phyloP scores from a whole-genome alignment of 1,139 yeast genomes.

The Pichia sp. region DNA sequence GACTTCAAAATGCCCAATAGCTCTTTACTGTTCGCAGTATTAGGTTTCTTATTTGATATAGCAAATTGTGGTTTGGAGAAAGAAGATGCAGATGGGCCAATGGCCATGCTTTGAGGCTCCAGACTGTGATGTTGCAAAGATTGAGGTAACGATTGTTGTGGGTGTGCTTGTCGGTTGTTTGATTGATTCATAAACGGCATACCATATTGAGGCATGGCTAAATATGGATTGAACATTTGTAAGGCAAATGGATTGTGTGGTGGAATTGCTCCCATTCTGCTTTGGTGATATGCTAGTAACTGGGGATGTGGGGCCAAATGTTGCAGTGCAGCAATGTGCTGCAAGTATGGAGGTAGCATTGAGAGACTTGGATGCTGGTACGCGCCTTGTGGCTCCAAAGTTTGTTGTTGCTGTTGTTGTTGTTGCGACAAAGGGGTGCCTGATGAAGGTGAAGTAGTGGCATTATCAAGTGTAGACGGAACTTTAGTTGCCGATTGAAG shows the following conservation, averaged over 20 bases:
- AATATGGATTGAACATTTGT: constrained; percentile 27
- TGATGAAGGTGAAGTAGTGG: not conserved
- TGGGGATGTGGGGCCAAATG: constrained; percentile 13
- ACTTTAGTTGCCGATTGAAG: constrained; percentile 39
- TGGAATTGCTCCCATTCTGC: constrained; percentile 14
- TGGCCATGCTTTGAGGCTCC: constrained; percentile 20
- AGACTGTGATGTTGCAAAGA: constrained; percentile 14
- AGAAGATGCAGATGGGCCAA: constrained; percentile 26
- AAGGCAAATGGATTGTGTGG: constrained; percentile 18
- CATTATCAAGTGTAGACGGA: not conserved
- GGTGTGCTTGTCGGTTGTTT: not conserved
- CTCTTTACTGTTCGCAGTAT: constrained; percentile 43
- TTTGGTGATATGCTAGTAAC: constrained; percentile 6
- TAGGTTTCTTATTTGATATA: constrained; percentile 29
- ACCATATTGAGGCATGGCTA: constrained; percentile 2
- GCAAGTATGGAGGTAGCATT: constrained; percentile 15
- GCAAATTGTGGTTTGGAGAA: constrained; percentile 19
- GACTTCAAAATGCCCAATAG: constrained; percentile 43
- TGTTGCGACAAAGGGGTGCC: too few species aligned
- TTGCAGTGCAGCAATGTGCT: too few species aligned
- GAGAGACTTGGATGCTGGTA: constrained; percentile 3
- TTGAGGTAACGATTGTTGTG: constrained; percentile 10
- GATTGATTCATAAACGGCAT: constrained; percentile 8
- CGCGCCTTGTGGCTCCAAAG: constrained; percentile 5
- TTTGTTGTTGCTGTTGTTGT: constrained; percentile 12